Evolutionary conservation across 2,329 filamentous ascomycete species (phyloP), one percentile per base, ranked within the genome.

Genomic region (Trichoderma lentiforme): DNA sequence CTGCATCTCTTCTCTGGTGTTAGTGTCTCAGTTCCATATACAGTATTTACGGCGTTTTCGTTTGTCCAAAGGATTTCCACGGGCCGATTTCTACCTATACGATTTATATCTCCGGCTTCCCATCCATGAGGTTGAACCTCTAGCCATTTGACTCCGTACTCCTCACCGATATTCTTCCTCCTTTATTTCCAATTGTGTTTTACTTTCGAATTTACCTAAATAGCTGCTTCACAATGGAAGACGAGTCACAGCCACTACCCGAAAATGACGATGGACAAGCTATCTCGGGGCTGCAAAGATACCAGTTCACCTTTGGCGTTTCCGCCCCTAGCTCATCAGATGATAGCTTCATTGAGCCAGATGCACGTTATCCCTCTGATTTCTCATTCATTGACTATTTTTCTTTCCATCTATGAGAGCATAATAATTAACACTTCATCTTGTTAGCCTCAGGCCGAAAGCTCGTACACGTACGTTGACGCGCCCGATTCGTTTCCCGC

Each of bases 291-390:
- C 14, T 62, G n/a, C 11, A 71, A 15, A 53, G 30, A 3, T 81
- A 78, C 56, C 76, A 78, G 26, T 82, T 82, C 60, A 82, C 81
- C 6, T 82, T 82, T 71, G 76, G 74, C 51, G 75, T 75, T 61
- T 75, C 77, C 15, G 70, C 75, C 34, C 73, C 73, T n/a, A 78
- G 73, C 60, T 77, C 78, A 12, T 74, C 72, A 14, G 72, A 73
- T n/a, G 77, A 76, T 12, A 80, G 77, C 64, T 80, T 77, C 36
- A 80, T 81, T 24, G 79, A 81, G 53, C 76, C 79, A 26, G 79
- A 81, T 73, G 79, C 81, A 73, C 60, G 80, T 78, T 70, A 1
- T 24, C 15, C 4, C 15, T 14, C 15, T 43, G 3, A n/a, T 1
- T 8, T 4, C 47, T 53, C 47, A 12, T 0, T 24, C n/a, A 1